A percentile compares a stretch with the other conserved stretches of the same genome.
Evolutionary conservation across 192 early-diverging fungal genomes (phyloP).

Genomic region (Phlyctochytrium planicorne): DNA sequence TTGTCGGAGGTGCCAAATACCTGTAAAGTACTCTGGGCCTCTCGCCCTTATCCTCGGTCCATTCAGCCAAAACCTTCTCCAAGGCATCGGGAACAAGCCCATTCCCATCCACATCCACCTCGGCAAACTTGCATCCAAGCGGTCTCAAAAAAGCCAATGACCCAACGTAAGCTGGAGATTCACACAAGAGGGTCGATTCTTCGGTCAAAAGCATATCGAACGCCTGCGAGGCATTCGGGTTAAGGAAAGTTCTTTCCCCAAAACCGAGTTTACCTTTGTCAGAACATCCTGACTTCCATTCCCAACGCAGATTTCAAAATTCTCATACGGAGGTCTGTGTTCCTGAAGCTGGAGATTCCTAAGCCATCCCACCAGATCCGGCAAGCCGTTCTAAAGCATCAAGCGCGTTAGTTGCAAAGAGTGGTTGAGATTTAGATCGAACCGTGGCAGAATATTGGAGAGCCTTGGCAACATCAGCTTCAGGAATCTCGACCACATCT

Average conservation of each 20-base stretch:
- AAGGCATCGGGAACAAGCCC: conserved; percentile 38
- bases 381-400: conserved; percentile 40
- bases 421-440: neutral
- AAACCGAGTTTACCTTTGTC: conserved; percentile 38
- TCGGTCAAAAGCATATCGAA: conserved; percentile 48
- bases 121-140: conserved; percentile 44
- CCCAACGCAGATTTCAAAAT: conserved; percentile 52
- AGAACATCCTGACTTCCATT: conserved; percentile 57
- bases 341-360: conserved; percentile 43
- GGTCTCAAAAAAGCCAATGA: conserved; percentile 48
- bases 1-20: neutral
- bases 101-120: conserved; percentile 34
- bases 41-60: conserved; percentile 18
- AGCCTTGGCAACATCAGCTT: conserved; percentile 33
- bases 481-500: conserved; percentile 32
- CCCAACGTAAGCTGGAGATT: conserved; percentile 53
- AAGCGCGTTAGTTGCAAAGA: neutral
- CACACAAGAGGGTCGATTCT: conserved; percentile 45
- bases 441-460: conserved; percentile 54
- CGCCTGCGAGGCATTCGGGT: no score
- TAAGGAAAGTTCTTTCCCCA: neutral
- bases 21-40: conserved; percentile 32
- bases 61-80: conserved; percentile 28
- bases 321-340: conserved; percentile 40
- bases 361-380: conserved; percentile 46